phyloP scores from a whole-genome alignment of 495 filamentous ascomycete genomes.

The Tuber magnatum region DNA sequence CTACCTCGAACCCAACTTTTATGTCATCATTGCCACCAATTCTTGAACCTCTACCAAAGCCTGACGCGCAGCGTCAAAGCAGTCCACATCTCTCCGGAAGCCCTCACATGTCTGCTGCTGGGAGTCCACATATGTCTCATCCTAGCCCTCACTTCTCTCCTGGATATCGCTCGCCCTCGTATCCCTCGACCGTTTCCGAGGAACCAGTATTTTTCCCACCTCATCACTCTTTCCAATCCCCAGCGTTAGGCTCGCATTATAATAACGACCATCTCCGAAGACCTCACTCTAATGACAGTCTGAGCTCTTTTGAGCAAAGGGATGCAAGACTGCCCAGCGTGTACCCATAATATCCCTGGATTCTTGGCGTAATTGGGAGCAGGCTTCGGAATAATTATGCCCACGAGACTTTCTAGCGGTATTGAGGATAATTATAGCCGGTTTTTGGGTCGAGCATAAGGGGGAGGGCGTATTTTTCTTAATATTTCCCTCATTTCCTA shows the following conservation, averaged over 20 bases:
- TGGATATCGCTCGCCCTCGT: constrained; percentile 38
- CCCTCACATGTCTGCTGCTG: constrained; percentile 9
- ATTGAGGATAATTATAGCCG: neutral
- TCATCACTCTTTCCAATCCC: constrained; percentile 35
- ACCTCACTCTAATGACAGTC: constrained; percentile 28
- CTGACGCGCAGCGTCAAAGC: constrained; percentile 46
- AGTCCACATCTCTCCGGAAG: constrained; percentile 36
- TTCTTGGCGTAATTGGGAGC: neutral
- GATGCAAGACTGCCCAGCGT: neutral
- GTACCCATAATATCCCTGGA: neutral
- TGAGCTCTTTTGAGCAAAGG: constrained; percentile 21
- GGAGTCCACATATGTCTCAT: constrained; percentile 38
- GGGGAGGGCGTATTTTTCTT: neutral
- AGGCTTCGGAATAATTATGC: neutral
- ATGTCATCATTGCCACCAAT: constrained; percentile 62
- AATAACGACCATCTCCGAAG: constrained; percentile 28
- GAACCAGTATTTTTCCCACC: constrained; percentile 38
- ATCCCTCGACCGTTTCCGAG: constrained; percentile 35
- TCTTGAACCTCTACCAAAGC: constrained; percentile 78
- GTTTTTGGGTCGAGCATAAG: neutral
- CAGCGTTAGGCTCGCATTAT: constrained; percentile 32
- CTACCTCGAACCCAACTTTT: constrained; percentile 60
- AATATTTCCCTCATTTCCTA: neutral
- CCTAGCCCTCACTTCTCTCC: constrained; percentile 37
- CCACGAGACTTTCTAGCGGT: neutral